Percentiles rank a stretch among this genome's conserved stretches.
These are phyloP conservation scores for Aspergillus sclerotiicarbonarius DNA, from an alignment of 495 filamentous ascomycete genomes.

Conservation along the genomic window DNA sequence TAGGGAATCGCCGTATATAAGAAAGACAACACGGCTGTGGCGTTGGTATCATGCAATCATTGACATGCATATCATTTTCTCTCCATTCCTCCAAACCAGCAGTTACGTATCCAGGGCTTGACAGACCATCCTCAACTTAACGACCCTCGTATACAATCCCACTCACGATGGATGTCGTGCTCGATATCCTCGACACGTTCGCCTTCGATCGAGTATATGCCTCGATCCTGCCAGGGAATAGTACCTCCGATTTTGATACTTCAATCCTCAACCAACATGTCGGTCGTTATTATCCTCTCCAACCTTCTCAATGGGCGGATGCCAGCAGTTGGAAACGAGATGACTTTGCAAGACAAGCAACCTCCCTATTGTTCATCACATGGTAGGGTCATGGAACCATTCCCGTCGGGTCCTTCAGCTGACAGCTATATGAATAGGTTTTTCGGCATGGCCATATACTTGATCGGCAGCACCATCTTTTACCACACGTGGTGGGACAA, in stretches of 20 bases:
- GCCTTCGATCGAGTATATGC: constrained; percentile 75
- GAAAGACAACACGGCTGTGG: no score
- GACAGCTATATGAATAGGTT: constrained; percentile 11
- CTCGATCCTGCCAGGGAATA: constrained; percentile 48
- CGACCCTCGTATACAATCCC: background rate
- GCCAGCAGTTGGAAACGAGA: constrained; percentile 68
- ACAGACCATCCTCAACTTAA: background rate
- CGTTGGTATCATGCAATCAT: background rate
- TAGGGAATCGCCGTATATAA: constrained; percentile 4
- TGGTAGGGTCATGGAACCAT: constrained; percentile 53
- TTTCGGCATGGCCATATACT: constrained; percentile 71
- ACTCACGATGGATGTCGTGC: constrained; percentile 74
- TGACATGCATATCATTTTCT: background rate
- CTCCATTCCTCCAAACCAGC: background rate
- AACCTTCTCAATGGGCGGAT: constrained; percentile 67
- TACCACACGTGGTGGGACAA: constrained; percentile 92
- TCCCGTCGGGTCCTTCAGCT: background rate
- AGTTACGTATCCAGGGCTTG: background rate
- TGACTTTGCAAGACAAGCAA: constrained; percentile 64
- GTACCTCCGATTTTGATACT: background rate
- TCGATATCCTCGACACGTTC: constrained; percentile 75
- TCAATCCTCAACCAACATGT: constrained; percentile 16
- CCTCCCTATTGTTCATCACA: constrained; percentile 69
- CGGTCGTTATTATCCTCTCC: constrained; percentile 45
- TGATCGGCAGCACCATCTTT: constrained; percentile 68